Evolutionary conservation across 108 stramenopile species (phyloP).

Genomic region (Discostella stelligeroides): DNA sequence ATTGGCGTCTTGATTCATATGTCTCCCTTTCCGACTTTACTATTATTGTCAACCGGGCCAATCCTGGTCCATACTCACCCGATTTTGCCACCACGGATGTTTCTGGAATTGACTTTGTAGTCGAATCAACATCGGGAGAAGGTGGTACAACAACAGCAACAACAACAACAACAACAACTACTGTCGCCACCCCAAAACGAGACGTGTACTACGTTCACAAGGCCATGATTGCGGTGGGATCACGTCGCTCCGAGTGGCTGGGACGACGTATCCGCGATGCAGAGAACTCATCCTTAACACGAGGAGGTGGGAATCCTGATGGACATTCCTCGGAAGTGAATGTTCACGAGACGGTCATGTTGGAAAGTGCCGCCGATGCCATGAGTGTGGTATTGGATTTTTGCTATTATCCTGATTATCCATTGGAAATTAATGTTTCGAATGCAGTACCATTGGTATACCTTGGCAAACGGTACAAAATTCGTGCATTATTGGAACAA

Average conservation of each 20-base stretch:
- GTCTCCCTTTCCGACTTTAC: constrained; percentile 44
- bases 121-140: constrained; percentile 17
- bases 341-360: constrained; percentile 44
- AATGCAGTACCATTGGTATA: constrained; percentile 52
- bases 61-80: constrained; percentile 39
- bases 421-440: constrained; percentile 33
- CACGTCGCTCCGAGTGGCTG: constrained; percentile 37
- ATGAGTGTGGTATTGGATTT: constrained; percentile 43
- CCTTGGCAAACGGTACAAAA: constrained; percentile 42
- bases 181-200: constrained; percentile 10
- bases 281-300: constrained; percentile 19
- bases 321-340: constrained; percentile 33
- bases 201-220: constrained; percentile 52
- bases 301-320: constrained; percentile 21
- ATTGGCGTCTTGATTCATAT: constrained; percentile 52
- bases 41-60: constrained; percentile 44
- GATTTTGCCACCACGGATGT: constrained; percentile 37
- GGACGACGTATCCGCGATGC: constrained; percentile 50
- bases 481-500: constrained; percentile 35
- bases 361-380: constrained; percentile 44
- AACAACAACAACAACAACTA: too few relatives aligned
- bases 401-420: constrained; percentile 40
- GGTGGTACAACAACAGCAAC: neutral
- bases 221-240: constrained; percentile 50
- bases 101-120: constrained; percentile 28